A percentile compares a stretch with the other conserved stretches of the same genome.
These are phyloP conservation scores for Simmondsia chinensis DNA, from an alignment of 148 eudicot species.

Conservation along the genomic window DNA sequence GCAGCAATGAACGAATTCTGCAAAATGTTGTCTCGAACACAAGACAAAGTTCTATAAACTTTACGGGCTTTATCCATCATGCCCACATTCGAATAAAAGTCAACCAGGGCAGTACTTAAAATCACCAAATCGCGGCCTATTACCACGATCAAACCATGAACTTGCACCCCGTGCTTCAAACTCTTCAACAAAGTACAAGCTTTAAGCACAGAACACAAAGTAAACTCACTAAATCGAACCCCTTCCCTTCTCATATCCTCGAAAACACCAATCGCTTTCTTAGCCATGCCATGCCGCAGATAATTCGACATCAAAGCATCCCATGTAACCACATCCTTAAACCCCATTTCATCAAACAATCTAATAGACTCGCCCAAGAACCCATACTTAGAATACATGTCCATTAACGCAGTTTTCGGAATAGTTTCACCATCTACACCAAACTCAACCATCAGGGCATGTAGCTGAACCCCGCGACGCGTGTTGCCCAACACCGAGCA, in stretches of 20 bases:
- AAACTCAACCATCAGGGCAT: conserved; percentile 21
- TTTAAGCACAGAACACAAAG: conserved; percentile 28
- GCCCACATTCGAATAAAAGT: conserved; percentile 22
- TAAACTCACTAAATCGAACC: conserved; percentile 21
- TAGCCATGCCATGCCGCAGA: conserved; percentile 16
- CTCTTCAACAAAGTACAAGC: conserved; percentile 26
- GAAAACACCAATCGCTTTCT: conserved; percentile 12
- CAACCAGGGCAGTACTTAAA: conserved; percentile 25
- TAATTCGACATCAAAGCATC: conserved; percentile 21
- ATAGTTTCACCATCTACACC: conserved; percentile 18
- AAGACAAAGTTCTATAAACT: conserved; percentile 10
- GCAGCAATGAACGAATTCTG: conserved; percentile 29
- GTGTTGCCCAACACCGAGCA: conserved; percentile 19
- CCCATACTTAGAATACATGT: conserved; percentile 28
- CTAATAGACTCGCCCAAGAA: conserved; percentile 14
- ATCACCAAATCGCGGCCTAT: conserved; percentile 28
- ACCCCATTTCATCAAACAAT: conserved; percentile 21
- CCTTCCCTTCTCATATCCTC: conserved; percentile 20
- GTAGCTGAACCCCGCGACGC: conserved; percentile 17
- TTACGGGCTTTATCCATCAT: conserved; percentile 17
- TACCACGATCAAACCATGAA: conserved; percentile 21
- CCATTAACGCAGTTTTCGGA: conserved; percentile 23
- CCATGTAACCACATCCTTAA: conserved; percentile 32
- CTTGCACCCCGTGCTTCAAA: conserved; percentile 24
- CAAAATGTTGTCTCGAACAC: conserved; percentile 16